phyloP scores from a whole-genome alignment of 805 yeast species.

The Ogataea dorogensis region DNA sequence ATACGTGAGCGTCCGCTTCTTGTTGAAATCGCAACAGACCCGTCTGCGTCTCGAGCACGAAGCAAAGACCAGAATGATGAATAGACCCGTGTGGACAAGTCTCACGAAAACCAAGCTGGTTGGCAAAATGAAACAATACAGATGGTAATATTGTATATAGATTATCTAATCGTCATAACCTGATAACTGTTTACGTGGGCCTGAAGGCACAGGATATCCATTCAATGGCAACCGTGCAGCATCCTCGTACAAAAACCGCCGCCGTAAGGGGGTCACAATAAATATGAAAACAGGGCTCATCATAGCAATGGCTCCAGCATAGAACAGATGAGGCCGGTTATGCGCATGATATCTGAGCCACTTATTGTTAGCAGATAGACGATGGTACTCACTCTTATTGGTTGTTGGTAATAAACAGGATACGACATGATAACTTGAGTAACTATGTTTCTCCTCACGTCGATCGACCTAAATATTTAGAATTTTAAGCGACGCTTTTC shows the following conservation, averaged over 20 bases:
- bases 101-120: constrained; percentile 45
- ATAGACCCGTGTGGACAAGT: constrained; percentile 42
- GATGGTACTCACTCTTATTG: constrained; percentile 53
- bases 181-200: constrained; percentile 48
- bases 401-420: constrained; percentile 61
- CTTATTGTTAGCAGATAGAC: constrained; percentile 32
- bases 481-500: constrained; percentile 4
- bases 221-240: constrained; percentile 60
- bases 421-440: constrained; percentile 27
- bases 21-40: constrained; percentile 69
- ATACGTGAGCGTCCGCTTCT: constrained; percentile 76
- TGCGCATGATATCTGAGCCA: constrained; percentile 77
- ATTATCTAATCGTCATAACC: constrained; percentile 51
- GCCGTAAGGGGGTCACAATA: constrained; percentile 64
- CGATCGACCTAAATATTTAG: constrained; percentile 3
- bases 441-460: constrained; percentile 13
- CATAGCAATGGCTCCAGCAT: constrained; percentile 60
- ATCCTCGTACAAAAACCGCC: constrained; percentile 62
- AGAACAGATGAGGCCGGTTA: constrained; percentile 72
- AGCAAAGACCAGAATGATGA: constrained; percentile 43
- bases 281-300: constrained; percentile 65
- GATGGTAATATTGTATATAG: constrained; percentile 45
- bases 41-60: constrained; percentile 60
- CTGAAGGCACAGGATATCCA: constrained; percentile 55
- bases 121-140: constrained; percentile 52